Evolutionary conservation across 306 rosid species (phyloP).

Genomic region (Ochetophila trinervis): DNA sequence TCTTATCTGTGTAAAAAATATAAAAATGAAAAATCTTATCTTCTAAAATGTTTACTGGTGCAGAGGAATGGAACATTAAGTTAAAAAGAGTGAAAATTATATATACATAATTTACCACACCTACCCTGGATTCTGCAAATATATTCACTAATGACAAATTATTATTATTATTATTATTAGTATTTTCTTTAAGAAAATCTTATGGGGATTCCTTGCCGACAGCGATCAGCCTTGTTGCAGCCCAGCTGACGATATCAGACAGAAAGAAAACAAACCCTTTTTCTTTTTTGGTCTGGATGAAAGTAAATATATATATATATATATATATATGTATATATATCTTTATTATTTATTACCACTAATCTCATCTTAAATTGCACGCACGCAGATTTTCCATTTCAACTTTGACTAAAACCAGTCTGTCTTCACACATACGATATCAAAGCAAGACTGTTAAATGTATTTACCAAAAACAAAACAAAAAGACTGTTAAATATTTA

Average conservation of each 20-base stretch:
- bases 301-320: too few species aligned
- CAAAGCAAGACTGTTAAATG: constrained; percentile 1
- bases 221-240: constrained; percentile 11
- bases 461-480: too few species aligned
- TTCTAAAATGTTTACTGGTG: neutral
- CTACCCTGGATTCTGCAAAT: neutral
- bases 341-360: too few species aligned
- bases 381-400: neutral
- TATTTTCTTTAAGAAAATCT: neutral
- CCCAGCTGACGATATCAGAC: neutral
- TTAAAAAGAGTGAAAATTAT: neutral
- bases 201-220: constrained; percentile 20
- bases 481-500: neutral
- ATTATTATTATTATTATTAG: neutral
- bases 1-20: neutral
- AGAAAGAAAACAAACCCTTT: too few species aligned
- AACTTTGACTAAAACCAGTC: neutral
- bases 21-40: too few species aligned
- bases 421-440: neutral
- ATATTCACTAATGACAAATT: neutral
- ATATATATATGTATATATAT: too few species aligned
- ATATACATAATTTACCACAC: neutral
- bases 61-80: neutral
- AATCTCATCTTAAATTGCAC: neutral
- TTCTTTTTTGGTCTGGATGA: too few species aligned